Evolutionary conservation across 148 eudicot genomes (phyloP), one percentile per base, ranked within the genome.

Genomic region (Salicornia ramosissima): DNA sequence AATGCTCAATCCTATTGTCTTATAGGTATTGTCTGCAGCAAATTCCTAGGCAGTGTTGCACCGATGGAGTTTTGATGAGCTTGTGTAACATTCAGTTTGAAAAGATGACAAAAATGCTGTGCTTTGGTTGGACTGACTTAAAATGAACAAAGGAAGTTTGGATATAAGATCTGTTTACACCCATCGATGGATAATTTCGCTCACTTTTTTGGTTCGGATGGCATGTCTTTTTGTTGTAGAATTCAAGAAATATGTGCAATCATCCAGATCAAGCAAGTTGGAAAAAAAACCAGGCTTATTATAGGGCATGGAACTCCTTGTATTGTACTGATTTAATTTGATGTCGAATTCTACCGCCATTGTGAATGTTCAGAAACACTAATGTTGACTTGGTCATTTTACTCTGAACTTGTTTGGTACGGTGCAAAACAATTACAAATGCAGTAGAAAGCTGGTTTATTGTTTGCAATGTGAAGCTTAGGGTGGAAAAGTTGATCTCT

Each of bases 21-120:
- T 58, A n/a, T 64, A 77, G 80, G 76, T 77, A 22, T 42, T 71
- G 40, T 71, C 67, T 10, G 75, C 76, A 18, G 47, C 62, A 59
- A 67, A 77, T 71, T 34, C 57, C 22, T 51, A 71, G 64, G 65
- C 22, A 57, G 18, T 39, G 10, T 6, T 26, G 42, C 26, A 7
- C 45, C 19, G 18, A 25, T 34, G 45, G 30, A 66, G 30, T 1
- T 58, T n/a, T 18, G 10, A 3, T 2, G 25, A 29, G 67, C 52
- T 42, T 49, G 39, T 21, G 39, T 51, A 50, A 52, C 58, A 26
- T 39, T 3, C 25, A 24, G 51, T 21, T 2, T 33, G 43, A 29
- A 18, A 11, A 1, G 31, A 57, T 33, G 8, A 7, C 30, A 60
- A 1, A 34, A 19, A 33, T 10, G 6, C 4, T 9, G 24, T 25